A percentile compares a stretch with the other conserved stretches of the same genome.
Conservation (phyloP, 2,329 filamentous ascomycete genomes). For the Penicillium polonicum region DNA sequence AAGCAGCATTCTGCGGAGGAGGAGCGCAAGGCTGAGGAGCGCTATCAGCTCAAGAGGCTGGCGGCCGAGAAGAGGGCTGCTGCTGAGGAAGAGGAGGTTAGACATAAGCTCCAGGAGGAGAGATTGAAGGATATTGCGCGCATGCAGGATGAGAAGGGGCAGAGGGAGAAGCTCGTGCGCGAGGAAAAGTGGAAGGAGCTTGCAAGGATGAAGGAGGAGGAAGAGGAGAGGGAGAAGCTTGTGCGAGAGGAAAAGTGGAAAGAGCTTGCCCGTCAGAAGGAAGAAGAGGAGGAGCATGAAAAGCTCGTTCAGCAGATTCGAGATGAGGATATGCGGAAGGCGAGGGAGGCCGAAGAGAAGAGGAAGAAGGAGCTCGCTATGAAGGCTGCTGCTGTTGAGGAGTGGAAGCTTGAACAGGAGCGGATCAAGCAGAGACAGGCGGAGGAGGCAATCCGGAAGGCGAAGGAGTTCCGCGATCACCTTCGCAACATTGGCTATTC, state of each 20-base stretch:
- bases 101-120: slow-evolving; percentile 29
- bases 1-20: slow-evolving; percentile 38
- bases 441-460: slow-evolving; percentile 32
- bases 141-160: slow-evolving; percentile 28
- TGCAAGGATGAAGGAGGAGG: slow-evolving; percentile 25
- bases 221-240: slow-evolving; percentile 34
- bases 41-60: slow-evolving; percentile 20
- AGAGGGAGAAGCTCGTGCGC: slow-evolving; percentile 27
- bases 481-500: slow-evolving; percentile 41
- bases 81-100: slow-evolving; percentile 35
- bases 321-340: slow-evolving; percentile 23
- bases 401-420: slow-evolving; percentile 38
- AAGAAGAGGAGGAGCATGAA: slow-evolving; percentile 16
- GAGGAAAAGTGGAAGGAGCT: slow-evolving; percentile 17
- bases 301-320: background rate
- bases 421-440: slow-evolving; percentile 31
- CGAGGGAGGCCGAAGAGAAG: slow-evolving; percentile 42
- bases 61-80: slow-evolving; percentile 36
- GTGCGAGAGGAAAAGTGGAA: slow-evolving; percentile 7
- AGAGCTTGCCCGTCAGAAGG: slow-evolving; percentile 31
- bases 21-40: slow-evolving; percentile 17
- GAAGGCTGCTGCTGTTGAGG: slow-evolving; percentile 44
- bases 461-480: slow-evolving; percentile 37
- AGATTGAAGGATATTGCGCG: slow-evolving; percentile 33
- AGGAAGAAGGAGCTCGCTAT: slow-evolving; percentile 32